A percentile compares a stretch with the other conserved stretches of the same genome.
Evolutionary conservation across 139 green algal species (phyloP).

Genomic region (Zygnema circumcarinatum): DNA sequence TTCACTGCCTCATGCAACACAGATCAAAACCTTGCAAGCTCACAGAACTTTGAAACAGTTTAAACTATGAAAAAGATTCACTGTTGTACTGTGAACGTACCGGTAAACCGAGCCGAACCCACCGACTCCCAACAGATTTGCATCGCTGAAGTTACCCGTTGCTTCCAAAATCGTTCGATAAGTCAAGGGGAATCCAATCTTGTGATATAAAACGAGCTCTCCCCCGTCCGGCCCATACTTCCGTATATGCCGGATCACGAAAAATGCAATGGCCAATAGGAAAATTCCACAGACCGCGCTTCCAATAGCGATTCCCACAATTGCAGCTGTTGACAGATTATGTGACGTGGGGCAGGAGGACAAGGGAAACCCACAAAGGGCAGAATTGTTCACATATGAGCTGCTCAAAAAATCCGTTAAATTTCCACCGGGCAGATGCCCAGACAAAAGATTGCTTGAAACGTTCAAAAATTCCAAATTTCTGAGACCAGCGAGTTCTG

Average conservation of each 20-base stretch:
- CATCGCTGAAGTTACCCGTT: neutral
- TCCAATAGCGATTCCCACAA: neutral
- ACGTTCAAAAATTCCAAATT: constrained; percentile 7
- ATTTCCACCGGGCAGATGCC: constrained; percentile 9
- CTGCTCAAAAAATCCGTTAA: neutral
- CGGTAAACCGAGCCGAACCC: constrained; percentile 12
- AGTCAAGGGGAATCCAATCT: neutral
- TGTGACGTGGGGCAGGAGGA: neutral
- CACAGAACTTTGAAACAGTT: no score
- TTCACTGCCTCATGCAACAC: no score
- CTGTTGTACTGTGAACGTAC: no score
- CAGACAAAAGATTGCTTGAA: constrained; percentile 7
- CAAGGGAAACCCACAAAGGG: neutral
- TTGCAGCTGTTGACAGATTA: neutral
- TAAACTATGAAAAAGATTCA: no score
- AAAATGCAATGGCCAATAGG: neutral
- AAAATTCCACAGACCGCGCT: neutral
- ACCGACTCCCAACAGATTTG: neutral
- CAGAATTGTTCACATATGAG: constrained; percentile 14
- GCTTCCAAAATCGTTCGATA: neutral
- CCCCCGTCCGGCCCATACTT: neutral
- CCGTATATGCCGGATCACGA: neutral
- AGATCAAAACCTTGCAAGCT: no score
- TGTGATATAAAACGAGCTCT: constrained; percentile 14
- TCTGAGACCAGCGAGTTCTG: neutral